Conservation (phyloP, 805 yeast genomes). For the Myxozyma kluyveri region DNA sequence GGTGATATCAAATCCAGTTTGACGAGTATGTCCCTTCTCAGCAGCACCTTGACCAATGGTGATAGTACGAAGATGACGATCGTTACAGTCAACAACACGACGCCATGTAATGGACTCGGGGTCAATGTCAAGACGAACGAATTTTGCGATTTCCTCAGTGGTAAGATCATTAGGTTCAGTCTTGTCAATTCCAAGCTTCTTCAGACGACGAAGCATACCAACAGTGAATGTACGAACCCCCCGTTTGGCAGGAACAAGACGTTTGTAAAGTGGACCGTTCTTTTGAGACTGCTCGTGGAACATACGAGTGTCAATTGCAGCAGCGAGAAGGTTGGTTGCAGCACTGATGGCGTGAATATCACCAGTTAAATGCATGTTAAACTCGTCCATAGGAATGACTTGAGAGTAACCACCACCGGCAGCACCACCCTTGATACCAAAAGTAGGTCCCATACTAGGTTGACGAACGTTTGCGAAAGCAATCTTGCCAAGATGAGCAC, state of each 20-base stretch:
- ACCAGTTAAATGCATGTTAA: slow-evolving; percentile 95
- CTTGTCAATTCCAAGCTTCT: slow-evolving; percentile 76
- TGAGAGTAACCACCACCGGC: slow-evolving; percentile 99
- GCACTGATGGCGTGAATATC: slow-evolving; percentile 95
- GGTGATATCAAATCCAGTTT: slow-evolving; percentile 91
- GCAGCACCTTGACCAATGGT: slow-evolving; percentile 91
- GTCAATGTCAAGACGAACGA: slow-evolving; percentile 83
- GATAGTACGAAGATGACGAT: slow-evolving; percentile 82
- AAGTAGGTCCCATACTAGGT: slow-evolving; percentile 98
- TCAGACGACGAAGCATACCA: slow-evolving; percentile 72
- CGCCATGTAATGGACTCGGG: slow-evolving; percentile 87
- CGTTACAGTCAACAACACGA: slow-evolving; percentile 93
- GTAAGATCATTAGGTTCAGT: slow-evolving; percentile 79
- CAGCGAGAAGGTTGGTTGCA: slow-evolving; percentile 90
- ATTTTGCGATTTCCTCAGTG: slow-evolving; percentile 66
- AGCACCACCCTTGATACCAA: slow-evolving; percentile 98
- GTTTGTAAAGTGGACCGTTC: slow-evolving; percentile 73
- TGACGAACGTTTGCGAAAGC: slow-evolving; percentile 95
- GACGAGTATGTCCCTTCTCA: slow-evolving; percentile 82
- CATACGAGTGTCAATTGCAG: slow-evolving; percentile 95
- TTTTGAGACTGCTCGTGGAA: slow-evolving; percentile 90
- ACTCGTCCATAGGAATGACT: slow-evolving; percentile 98
- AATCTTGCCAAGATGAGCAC: slow-evolving; percentile 79
- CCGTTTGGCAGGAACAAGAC: slow-evolving; percentile 82
- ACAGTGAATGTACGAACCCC: slow-evolving; percentile 76